Base-by-base conservation (phyloP, 495 filamentous ascomycete genomes). In the Penicillium odoratum region DNA sequence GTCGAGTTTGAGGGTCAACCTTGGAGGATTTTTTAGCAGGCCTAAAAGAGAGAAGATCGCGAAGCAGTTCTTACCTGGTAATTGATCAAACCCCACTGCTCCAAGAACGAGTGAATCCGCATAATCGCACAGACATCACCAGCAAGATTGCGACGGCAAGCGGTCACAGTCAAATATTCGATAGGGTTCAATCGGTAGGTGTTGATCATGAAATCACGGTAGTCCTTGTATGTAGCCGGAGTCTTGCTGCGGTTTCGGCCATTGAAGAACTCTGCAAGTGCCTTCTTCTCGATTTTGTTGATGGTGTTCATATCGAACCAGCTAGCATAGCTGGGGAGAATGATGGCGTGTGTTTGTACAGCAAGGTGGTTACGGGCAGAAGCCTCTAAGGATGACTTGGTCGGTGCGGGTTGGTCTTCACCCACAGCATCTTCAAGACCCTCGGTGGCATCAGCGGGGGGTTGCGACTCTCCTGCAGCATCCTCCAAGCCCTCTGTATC, bases 141-240 rank as follows among this genome's bases (percentile, higher is more conserved):
- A 7, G 95, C 93, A 60, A 98, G 80, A 70, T 98, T 98, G 53
- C 94, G 85, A 59, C 94, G 80, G 69, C 94, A 98, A n/a, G 94
- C 94, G 9, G 94, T 98, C 53, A 98, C 92, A 15, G 95, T 98
- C 42, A 98, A 81, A 67, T 98, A 98, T 73, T 98, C 94, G 28
- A 90, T 82, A 3, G 94, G 94, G 69, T 97, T 98, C 48, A 98
- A 75, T 21, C 94, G 85, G 73, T 98, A 98, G 16, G 94, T 96
- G 70, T 98, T 98, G 72, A 98, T 93, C 94, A 98, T 98, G 73
- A 98, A 98, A 67, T 98, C 93, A 58, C 94, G 87, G 73, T 98
- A 98, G 68, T 98, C 94, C 74, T 97, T 97, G 74, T 98, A 98
- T 15, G 97, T 90, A n/a, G 91, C 87, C 5, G 90, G 86, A 0